Percentiles rank a stretch among this genome's conserved stretches.
Evolutionary conservation across 495 filamentous ascomycete genomes (phyloP).

Genomic region (Podospora appendiculata): DNA sequence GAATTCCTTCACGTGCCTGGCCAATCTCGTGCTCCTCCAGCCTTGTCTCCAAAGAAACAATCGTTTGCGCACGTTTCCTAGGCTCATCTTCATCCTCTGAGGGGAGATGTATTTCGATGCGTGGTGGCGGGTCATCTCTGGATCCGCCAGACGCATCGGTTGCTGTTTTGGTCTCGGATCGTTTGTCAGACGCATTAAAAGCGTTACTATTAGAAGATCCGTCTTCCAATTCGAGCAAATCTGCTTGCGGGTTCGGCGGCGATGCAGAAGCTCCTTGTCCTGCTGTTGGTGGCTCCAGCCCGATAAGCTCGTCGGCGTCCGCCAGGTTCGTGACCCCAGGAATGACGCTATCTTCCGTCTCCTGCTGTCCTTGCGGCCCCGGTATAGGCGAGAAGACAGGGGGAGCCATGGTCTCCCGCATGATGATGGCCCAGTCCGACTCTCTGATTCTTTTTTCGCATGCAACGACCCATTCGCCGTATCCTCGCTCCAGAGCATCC

Average conservation of each 20-base stretch:
- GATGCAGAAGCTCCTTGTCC: neutral
- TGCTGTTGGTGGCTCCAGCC: neutral
- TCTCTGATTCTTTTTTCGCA: conserved; percentile 33
- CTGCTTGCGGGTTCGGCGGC: neutral
- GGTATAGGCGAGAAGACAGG: neutral
- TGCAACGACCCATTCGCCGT: conserved; percentile 60
- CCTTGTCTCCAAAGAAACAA: neutral
- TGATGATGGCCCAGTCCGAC: conserved; percentile 18
- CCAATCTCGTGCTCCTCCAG: neutral
- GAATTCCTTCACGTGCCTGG: neutral
- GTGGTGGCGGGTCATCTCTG: neutral
- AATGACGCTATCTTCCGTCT: neutral
- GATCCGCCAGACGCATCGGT: neutral
- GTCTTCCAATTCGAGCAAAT: neutral
- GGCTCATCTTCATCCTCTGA: conserved; percentile 4
- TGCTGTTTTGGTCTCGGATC: neutral
- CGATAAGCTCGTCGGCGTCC: neutral
- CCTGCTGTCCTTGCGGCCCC: neutral
- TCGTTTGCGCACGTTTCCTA: neutral
- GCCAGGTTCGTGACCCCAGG: neutral
- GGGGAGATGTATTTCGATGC: conserved; percentile 15
- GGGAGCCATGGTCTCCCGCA: neutral
- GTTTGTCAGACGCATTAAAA: neutral
- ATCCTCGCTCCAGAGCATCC: conserved; percentile 73
- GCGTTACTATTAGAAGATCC: neutral